Evolutionary conservation across 1,284 basidiomycete species (phyloP).

Genomic region (Puccinia coronata): DNA sequence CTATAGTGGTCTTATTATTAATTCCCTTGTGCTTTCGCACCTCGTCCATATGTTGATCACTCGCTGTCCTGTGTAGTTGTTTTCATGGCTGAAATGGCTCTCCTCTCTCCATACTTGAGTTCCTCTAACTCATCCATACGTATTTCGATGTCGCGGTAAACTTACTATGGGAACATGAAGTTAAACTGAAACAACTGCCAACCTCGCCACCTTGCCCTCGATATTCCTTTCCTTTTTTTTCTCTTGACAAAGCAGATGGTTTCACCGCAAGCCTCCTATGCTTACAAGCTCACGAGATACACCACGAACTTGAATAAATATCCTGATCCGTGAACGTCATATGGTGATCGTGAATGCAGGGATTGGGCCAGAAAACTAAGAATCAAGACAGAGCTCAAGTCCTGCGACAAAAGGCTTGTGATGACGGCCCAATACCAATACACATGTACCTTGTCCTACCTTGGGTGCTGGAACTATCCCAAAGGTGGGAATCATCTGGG

Average conservation of each 20-base stretch:
- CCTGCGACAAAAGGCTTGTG: neutral
- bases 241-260: no score
- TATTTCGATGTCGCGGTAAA: no score
- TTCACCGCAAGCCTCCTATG: no score
- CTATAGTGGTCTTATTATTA: neutral
- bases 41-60: neutral
- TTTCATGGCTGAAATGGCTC: neutral
- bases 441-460: neutral
- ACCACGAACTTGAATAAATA: neutral
- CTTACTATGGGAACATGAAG: no score
- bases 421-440: neutral
- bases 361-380: neutral
- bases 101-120: neutral
- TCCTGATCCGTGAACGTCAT: neutral
- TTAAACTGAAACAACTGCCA: neutral
- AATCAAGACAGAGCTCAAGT: neutral
- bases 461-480: no score
- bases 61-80: neutral
- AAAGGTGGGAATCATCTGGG: neutral
- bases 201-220: neutral
- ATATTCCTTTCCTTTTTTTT: neutral
- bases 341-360: neutral
- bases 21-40: neutral
- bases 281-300: neutral
- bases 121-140: neutral